Evolutionary conservation across 106 monocot genomes (phyloP).

Genomic region (Phalaenopsis equestris): DNA sequence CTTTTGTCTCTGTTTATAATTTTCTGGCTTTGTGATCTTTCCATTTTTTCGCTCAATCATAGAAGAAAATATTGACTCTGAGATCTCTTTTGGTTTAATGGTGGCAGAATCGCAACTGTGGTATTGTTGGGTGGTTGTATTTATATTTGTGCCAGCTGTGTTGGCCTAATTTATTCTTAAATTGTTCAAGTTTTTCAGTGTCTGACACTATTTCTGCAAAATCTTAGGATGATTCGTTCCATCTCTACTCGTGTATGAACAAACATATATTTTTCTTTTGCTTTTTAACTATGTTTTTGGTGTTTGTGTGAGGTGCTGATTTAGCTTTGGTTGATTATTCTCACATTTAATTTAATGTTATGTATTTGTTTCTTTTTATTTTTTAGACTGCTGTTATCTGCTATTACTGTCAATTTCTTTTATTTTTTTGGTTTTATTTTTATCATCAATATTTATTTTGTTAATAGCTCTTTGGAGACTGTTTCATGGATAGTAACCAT

Average conservation of each 20-base stretch:
- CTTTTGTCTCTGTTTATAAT: neutral
- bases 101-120: neutral
- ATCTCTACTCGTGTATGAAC: neutral
- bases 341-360: neutral
- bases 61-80: too few species aligned
- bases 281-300: neutral
- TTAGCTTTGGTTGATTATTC: neutral
- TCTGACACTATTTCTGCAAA: neutral
- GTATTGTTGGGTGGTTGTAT: neutral
- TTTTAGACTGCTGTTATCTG: too few species aligned
- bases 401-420: too few species aligned
- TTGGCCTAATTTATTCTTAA: neutral
- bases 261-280: neutral
- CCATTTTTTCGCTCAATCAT: neutral
- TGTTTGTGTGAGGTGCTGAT: neutral
- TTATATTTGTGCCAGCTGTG: neutral
- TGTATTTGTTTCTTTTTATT: too few species aligned
- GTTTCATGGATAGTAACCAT: too few species aligned
- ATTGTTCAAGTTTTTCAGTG: neutral
- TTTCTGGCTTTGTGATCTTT: neutral
- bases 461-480: too few species aligned
- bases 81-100: too few species aligned
- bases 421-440: too few species aligned
- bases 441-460: too few species aligned
- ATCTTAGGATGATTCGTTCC: neutral